Base-by-base conservation (phyloP, 805 yeast species). In the Yarrowia sp. region DNA sequence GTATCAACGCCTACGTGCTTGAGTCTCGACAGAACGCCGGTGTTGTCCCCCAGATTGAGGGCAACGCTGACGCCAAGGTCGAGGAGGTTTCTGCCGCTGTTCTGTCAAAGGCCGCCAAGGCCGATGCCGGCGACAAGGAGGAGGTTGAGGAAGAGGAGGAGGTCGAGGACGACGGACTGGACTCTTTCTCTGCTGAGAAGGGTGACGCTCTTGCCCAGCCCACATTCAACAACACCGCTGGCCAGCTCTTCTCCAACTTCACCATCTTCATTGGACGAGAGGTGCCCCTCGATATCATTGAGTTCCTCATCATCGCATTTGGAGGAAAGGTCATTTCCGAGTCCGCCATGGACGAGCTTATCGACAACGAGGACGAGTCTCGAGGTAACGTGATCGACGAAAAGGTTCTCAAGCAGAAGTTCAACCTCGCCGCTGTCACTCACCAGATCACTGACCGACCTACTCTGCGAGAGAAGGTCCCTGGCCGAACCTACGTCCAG, bases 371-470 rank as follows among this genome's bases (percentile, higher is more conserved):
- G 72, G 83, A 84, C 70, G 82, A 81, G 58, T 81, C 84, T 8
- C 78, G 77, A 49, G 80, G 80, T 38, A 83, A 76, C 75, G 75
- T 72, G n/a, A 68, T 70, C 14, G 72, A 68, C 15, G 76, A 72
- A 22, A 73, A 71, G 36, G 71, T 74, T 45, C 80, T 78, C 65
- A 72, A 77, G 61, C 74, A 78, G 70, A 72, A 74, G 15, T 83
- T 83, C 65, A 89, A 89, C 76, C 81, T 91, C 69, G 82, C 86
- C 40, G 80, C 83, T 64, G 86, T 95, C 63, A 95, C 99, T 15
- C 99, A 95, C 79, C 98, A 94, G 79, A 89, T 95, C 73, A 88
- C 89, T 72, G 99, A 95, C 79, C 88, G 99, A 79, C 98, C 99
- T 40, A 88, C 87, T 75, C 79, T 94, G 53, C 77, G 83, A 38